Base-by-base conservation (phyloP, 306 rosid genomes). In the Castanea mollissima region DNA sequence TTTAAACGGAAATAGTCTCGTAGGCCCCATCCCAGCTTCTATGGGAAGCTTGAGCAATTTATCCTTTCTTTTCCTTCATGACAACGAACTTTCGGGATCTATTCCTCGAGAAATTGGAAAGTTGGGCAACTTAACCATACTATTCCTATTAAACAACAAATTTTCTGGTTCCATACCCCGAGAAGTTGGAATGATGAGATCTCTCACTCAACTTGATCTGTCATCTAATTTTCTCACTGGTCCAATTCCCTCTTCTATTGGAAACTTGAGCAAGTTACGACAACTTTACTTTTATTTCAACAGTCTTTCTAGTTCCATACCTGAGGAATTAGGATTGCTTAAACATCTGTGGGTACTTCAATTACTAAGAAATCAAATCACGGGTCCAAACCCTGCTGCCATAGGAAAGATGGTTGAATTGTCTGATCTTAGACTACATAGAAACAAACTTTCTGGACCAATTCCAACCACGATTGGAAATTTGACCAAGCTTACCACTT, bases 371-470 rank as follows among this genome's bases (percentile, higher is more conserved):
- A 16, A 78, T 59, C 51, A 25, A 72, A 73, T 86, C 31, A 63
- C 2, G 0, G 87, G 85, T 9, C 44, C 35, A 15, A 74, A 80
- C n/a, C 85, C 82, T 35, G n/a, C 64, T 5, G 52, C 64, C 7
- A 64, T 80, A 10, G 83, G 79, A 80, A 57, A 57, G 23, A 69
- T 1, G 41, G 6, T 35, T 35, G 27, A 25, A 25, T 25, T 25
- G 21, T 1, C 19, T 16, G 60, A 16, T 55, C 5, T 25, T 25
- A n/a, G 5, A 12, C 56, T 79, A n/a, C 2, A 0, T 0, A 1
- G 2, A 41, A 79, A 79, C 52, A 2, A 74, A 10, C 55, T 79
- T 3, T 79, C 69, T 20, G 25, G 78, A 5, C 0, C 77, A 5
- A 79, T 79, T 64, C 83, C 74, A 15, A 63, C 73, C 3, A 73